Conservation (phyloP, 345 rosid genomes). For the Microcos paniculata region DNA sequence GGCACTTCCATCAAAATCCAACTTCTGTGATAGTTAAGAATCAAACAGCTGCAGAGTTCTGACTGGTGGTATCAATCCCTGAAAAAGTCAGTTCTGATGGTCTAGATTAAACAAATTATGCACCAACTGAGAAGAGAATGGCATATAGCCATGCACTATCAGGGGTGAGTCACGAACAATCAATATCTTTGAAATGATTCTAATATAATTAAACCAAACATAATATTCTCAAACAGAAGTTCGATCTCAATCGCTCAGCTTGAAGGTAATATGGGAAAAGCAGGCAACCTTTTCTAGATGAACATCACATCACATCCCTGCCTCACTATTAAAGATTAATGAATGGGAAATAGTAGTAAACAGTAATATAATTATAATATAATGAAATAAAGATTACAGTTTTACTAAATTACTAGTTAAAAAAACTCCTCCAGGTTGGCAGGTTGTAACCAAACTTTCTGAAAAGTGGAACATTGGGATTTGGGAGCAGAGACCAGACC, state of each 20-base stretch:
- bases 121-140: not conserved
- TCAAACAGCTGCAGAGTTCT: not conserved
- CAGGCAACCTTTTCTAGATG: constrained; percentile 3
- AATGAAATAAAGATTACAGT: constrained; percentile 9
- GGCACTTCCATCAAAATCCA: not conserved
- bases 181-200: constrained; percentile 9
- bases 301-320: constrained; percentile 1
- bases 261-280: constrained; percentile 2
- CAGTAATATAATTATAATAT: constrained; percentile 12
- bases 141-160: not conserved
- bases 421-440: not conserved
- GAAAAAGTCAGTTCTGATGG: not conserved
- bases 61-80: not conserved
- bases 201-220: not conserved
- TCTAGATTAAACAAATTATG: not conserved
- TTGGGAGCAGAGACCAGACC: not conserved
- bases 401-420: constrained; percentile 9
- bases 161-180: not conserved
- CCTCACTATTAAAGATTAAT: too few species aligned
- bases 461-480: constrained; percentile 20
- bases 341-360: not conserved
- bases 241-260: not conserved
- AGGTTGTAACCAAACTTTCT: not conserved
- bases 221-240: not conserved
- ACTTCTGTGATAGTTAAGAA: not conserved